phyloP scores from a whole-genome alignment of 768 basidiomycete genomes.

The Termitomyces sp. region DNA sequence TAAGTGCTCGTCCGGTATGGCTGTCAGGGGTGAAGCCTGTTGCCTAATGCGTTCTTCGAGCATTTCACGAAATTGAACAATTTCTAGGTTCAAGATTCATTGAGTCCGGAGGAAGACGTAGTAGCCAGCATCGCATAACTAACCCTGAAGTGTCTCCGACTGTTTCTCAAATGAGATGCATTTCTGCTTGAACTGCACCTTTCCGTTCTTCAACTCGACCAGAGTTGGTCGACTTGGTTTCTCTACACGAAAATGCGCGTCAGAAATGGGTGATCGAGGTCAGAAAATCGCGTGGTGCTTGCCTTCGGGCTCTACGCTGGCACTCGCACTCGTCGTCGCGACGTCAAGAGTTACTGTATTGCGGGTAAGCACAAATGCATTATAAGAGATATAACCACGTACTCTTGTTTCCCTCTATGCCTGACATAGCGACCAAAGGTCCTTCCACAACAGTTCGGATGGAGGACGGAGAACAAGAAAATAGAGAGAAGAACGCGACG shows the following conservation, averaged over 20 bases:
- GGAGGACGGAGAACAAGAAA: constrained; percentile 21
- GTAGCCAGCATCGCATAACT: constrained; percentile 19
- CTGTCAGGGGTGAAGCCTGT: constrained; percentile 47
- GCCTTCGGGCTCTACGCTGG: constrained; percentile 22
- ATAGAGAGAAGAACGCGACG: constrained; percentile 35
- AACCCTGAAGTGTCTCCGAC: constrained; percentile 82
- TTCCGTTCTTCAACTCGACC: constrained; percentile 75
- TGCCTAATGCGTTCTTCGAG: constrained; percentile 52
- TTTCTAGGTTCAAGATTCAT: constrained; percentile 44
- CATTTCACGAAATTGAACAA: constrained; percentile 75
- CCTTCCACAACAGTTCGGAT: constrained; percentile 17
- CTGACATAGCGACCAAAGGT: constrained; percentile 36
- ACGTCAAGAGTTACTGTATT: not conserved
- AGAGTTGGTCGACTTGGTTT: constrained; percentile 41
- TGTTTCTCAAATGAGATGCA: constrained; percentile 70
- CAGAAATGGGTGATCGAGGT: constrained; percentile 10
- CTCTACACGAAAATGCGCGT: constrained; percentile 33
- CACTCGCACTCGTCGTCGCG: constrained; percentile 4
- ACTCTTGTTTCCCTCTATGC: constrained; percentile 35
- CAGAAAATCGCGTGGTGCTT: constrained; percentile 28
- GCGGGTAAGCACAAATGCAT: not conserved
- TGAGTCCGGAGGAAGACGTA: not conserved
- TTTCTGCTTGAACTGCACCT: constrained; percentile 76
- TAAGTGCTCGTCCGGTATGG: constrained; percentile 66
- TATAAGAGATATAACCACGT: constrained; percentile 3